Base-by-base conservation (phyloP, 2,329 filamentous ascomycete species). In the Trichoderma sp. region DNA sequence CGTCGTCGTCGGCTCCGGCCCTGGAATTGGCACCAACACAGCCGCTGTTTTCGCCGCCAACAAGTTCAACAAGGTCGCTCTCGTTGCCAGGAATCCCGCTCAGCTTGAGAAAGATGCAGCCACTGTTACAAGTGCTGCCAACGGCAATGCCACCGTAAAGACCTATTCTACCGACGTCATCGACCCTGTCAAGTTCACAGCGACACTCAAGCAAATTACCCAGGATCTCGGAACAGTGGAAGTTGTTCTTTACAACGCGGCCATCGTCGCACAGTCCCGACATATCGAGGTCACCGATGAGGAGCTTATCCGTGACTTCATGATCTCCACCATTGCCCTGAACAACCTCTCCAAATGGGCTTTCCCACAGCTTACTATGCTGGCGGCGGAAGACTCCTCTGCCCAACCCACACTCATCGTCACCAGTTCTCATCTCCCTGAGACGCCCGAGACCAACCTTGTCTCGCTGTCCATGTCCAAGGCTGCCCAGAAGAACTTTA, bases 1-100 rank as follows among this genome's bases (percentile, higher is more conserved):
- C n/a, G 88, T 97, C 70, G 88, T 98, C 58, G 97, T 95, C 30
- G 95, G 95, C 74, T 95, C 94, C 63, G 97, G 93, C 12, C 95
- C 97, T 81, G 95, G 95, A 75, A 90, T 98, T 74, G 95, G 95
- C 79, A 96, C 95, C 83, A 94, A 97, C 84, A 97, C 93, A 80
- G 93, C 94, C 32, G 86, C 92, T 39, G 92, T 97, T 79, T 90
- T 97, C 66, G 93, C 94, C 21, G 84, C 88, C 71, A 93, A 94
- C 79, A 93, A 93, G 76, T 97, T 93, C 88, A 97, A 58, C 36
- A 85, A 86, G 71, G 76, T 88, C 15, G 83, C 86, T 12, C 81
- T 88, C 4, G 79, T 88, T 15, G 81, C 85, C 0, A 82, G 86
- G 26, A 82, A 84, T 74, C 73, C 73, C 0, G 73, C 80, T 4